Conservation (phyloP, 2,329 filamentous ascomycete species). For the Aspergillus terreus region DNA sequence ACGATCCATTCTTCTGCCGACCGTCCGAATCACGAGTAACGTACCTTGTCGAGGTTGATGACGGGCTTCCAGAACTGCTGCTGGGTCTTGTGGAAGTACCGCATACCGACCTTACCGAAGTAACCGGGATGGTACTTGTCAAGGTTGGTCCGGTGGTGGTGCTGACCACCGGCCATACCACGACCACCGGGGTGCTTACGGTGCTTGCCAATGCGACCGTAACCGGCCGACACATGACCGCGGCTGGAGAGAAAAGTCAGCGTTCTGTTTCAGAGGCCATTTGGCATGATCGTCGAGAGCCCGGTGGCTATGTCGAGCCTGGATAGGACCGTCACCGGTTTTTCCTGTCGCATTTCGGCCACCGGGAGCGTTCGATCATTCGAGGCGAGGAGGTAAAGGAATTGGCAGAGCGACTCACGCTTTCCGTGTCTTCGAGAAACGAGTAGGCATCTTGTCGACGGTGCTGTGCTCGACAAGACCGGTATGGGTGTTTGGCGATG, state of each 20-base stretch:
- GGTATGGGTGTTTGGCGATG: conserved; percentile 35
- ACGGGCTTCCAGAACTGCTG: conserved; percentile 98
- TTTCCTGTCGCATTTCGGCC: conserved; percentile 10
- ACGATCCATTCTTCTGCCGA: conserved; percentile 1
- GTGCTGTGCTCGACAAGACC: conserved; percentile 39
- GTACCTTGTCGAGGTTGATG: conserved; percentile 98
- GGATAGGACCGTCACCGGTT: not conserved
- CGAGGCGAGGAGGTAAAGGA: conserved; percentile 16
- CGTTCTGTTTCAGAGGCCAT: not conserved
- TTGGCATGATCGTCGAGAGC: not conserved
- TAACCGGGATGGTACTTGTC: conserved; percentile 98
- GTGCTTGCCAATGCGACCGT: conserved; percentile 99
- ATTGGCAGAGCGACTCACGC: conserved; percentile 37
- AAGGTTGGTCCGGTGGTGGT: conserved; percentile 94
- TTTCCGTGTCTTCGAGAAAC: conserved; percentile 50
- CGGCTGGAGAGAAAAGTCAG: conserved; percentile 55
- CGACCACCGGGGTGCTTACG: conserved; percentile 80
- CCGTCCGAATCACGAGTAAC: conserved; percentile 24
- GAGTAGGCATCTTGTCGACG: conserved; percentile 50
- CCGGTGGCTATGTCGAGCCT: not conserved
- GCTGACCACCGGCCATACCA: conserved; percentile 96
- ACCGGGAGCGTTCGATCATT: conserved; percentile 9
- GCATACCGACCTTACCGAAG: conserved; percentile 96
- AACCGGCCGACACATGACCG: conserved; percentile 96
- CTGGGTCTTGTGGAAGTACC: conserved; percentile 92